Evolutionary conservation across 2,329 filamentous ascomycete species (phyloP), one percentile per base, ranked within the genome.

Genomic region (Alternaria sp.): DNA sequence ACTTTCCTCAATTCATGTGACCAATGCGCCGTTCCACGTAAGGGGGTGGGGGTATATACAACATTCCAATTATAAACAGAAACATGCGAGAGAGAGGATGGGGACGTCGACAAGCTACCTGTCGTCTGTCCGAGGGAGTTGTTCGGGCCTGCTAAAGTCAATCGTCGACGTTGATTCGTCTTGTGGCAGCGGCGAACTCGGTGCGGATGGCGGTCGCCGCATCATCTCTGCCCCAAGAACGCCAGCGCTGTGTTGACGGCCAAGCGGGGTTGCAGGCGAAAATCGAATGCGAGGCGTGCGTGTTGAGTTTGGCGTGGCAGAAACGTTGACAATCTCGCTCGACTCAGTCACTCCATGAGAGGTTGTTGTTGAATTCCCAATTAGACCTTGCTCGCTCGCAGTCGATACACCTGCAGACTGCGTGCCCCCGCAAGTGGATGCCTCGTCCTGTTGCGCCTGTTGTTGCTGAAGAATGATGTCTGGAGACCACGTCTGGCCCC

Each of bases 401-500:
- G 63, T 60, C n/a, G 69, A 57, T 42, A 66, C 63, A 42, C 62
- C 60, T 10, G 62, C 40, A 29, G 67, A 56, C 13, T 69, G 66
- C 9, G 60, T 51, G 10, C 68, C 66, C 42, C 60, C 46, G 11
- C 51, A 54, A 6, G 61, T 36, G 14, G 58, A 59, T 2, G 54
- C 44, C 29, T 72, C 68, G 1, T 68, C 63, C 31, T 69, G 64
- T 28, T 67, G 61, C 4, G 49, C 50, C 34, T 67, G 61, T 36
- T 68, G 67, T 42, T 70, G 62, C 29, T 66, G 66, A n/a, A 64
- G 60, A 10, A 73, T 60, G 14, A 72, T 72, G 39, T 75, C 72
- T 2, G 84, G 83, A 40, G 81, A 85, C 83, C 84, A 87, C 5
- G 83, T 83, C 44, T 85, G 77, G 34, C 83, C 82, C 37, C 83